phyloP scores from a whole-genome alignment of 116 monocot species.

The Posidonia oceanica region DNA sequence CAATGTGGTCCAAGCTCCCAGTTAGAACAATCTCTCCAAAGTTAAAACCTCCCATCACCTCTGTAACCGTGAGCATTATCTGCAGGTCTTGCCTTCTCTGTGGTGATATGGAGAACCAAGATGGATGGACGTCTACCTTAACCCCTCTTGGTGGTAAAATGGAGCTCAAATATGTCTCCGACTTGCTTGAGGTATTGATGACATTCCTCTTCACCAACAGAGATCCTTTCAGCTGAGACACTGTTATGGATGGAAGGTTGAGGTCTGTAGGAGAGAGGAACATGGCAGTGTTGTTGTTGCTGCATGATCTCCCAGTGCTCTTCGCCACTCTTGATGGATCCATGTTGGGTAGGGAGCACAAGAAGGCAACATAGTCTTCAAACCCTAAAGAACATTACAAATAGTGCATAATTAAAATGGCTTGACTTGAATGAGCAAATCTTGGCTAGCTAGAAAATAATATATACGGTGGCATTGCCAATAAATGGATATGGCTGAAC shows the following conservation, averaged over 20 bases:
- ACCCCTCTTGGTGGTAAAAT: slow-evolving; percentile 37
- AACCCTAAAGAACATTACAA: neutral
- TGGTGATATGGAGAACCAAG: slow-evolving; percentile 35
- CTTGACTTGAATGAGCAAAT: too few relatives aligned
- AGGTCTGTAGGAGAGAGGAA: slow-evolving; percentile 35
- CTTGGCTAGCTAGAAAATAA: too few relatives aligned
- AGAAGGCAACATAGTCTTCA: slow-evolving; percentile 55
- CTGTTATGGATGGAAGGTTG: slow-evolving; percentile 69
- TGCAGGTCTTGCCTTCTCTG: slow-evolving; percentile 32
- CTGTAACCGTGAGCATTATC: slow-evolving; percentile 24
- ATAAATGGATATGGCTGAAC: too few relatives aligned
- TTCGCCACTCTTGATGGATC: slow-evolving; percentile 16
- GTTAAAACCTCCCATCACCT: slow-evolving; percentile 17
- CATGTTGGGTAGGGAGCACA: slow-evolving; percentile 50
- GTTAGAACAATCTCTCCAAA: slow-evolving; percentile 72
- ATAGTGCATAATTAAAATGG: neutral
- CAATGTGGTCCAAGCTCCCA: slow-evolving; percentile 63
- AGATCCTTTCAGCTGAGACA: slow-evolving; percentile 31
- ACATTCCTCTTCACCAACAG: slow-evolving; percentile 19
- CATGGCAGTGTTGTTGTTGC: neutral
- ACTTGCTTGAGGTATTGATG: slow-evolving; percentile 19
- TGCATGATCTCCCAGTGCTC: slow-evolving; percentile 28
- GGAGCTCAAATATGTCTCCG: slow-evolving; percentile 36
- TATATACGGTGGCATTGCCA: too few relatives aligned
- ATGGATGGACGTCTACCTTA: slow-evolving; percentile 31